Conservation (phyloP, 805 yeast genomes). For the Candida argentea region DNA sequence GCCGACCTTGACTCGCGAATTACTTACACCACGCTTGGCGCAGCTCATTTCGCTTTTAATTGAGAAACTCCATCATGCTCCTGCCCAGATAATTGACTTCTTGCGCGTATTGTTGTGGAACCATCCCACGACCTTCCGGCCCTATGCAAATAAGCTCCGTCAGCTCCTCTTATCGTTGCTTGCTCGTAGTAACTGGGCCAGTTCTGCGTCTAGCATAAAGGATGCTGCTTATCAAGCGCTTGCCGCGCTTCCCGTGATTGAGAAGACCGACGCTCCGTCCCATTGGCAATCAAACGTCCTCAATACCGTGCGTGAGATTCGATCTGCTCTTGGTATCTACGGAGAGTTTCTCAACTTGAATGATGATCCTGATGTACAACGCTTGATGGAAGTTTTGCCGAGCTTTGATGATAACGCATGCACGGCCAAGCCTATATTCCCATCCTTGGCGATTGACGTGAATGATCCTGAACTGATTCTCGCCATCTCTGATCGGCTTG, state of each 20-base stretch:
- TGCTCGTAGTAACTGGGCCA: conserved; percentile 23
- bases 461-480: conserved; percentile 43
- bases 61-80: conserved; percentile 22
- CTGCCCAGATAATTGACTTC: conserved; percentile 24
- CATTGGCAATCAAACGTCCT: conserved; percentile 38
- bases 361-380: conserved; percentile 42
- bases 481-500: conserved; percentile 42
- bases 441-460: conserved; percentile 43
- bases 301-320: conserved; percentile 41
- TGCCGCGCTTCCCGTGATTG: conserved; percentile 49
- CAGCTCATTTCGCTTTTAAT: conserved; percentile 46
- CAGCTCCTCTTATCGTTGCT: conserved; percentile 27
- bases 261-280: conserved; percentile 38
- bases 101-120: conserved; percentile 33
- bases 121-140: conserved; percentile 76
- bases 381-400: conserved; percentile 27
- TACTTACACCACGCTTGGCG: conserved; percentile 70
- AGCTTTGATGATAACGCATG: conserved; percentile 5
- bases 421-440: conserved; percentile 4
- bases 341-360: conserved; percentile 46
- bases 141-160: conserved; percentile 58
- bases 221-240: conserved; percentile 35
- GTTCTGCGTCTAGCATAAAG: conserved; percentile 31
- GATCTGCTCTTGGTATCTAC: conserved; percentile 47
- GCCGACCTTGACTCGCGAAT: conserved; percentile 75